A percentile compares a stretch with the other conserved stretches of the same genome.
Evolutionary conservation across 2,329 filamentous ascomycete species (phyloP).

Genomic region (Aspergillus spinulosporus): DNA sequence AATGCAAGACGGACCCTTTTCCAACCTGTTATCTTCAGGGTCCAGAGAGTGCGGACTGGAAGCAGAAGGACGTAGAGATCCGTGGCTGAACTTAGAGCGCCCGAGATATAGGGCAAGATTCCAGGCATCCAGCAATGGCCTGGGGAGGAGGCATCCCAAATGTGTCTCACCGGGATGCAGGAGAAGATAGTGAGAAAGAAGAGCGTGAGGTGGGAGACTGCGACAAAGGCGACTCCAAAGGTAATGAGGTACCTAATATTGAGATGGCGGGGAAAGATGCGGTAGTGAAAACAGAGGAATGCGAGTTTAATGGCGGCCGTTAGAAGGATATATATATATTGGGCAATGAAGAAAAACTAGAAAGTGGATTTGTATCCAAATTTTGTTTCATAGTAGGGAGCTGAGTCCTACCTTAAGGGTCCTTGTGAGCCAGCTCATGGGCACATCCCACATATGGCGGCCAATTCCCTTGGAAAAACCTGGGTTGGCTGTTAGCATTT

Average conservation of each 20-base stretch:
- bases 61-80: conserved; percentile 1
- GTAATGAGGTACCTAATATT: conserved; percentile 18
- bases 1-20: neutral
- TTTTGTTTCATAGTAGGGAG: too few species aligned
- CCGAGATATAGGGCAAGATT: neutral
- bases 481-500: neutral
- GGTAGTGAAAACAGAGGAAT: conserved; percentile 29
- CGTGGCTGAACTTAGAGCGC: neutral
- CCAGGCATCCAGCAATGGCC: conserved; percentile 1
- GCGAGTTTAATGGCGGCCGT: conserved; percentile 28
- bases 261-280: conserved; percentile 30
- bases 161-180: conserved; percentile 7
- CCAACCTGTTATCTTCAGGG: neutral
- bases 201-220: conserved; percentile 15
- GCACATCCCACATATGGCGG: conserved; percentile 5
- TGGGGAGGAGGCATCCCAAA: conserved; percentile 10
- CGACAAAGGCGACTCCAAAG: neutral
- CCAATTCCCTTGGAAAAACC: neutral
- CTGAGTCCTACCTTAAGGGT: neutral
- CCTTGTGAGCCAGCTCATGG: neutral
- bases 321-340: conserved; percentile 15
- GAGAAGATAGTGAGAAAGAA: conserved; percentile 17
- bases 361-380: too few species aligned
- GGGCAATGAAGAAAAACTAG: neutral
- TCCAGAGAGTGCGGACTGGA: neutral